Percentiles rank a stretch among this genome's conserved stretches.
Conservation (phyloP, 768 basidiomycete genomes). For the Gloeopeniophorella convolvens region DNA sequence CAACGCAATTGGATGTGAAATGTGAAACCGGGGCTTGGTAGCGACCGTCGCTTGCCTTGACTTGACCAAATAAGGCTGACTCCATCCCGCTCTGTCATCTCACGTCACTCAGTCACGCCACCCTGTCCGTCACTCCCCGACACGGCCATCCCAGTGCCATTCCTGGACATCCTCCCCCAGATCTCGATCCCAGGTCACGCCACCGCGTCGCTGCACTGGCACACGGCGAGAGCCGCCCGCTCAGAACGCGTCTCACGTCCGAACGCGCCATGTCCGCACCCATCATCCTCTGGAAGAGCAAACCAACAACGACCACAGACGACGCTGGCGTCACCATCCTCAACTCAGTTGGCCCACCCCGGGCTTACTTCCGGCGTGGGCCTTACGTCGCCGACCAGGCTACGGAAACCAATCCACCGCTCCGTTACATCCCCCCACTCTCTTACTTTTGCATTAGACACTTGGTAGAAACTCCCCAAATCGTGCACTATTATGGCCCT, state of each 20-base stretch:
- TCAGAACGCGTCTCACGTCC: not conserved
- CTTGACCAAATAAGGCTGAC: no score
- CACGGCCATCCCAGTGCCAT: not conserved
- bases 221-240: no score
- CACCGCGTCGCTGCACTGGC: no score
- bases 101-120: no score
- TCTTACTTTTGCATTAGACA: constrained; percentile 42
- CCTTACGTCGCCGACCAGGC: constrained; percentile 6
- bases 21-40: no score
- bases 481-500: constrained; percentile 33
- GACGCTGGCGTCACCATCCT: constrained; percentile 17
- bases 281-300: constrained; percentile 18
- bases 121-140: no score
- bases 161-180: no score
- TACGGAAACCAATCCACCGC: not conserved
- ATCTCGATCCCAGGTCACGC: no score
- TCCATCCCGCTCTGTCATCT: no score
- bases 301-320: constrained; percentile 3
- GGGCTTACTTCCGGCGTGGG: constrained; percentile 10
- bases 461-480: constrained; percentile 40
- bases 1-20: no score
- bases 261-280: constrained; percentile 5
- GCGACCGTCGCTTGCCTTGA: no score
- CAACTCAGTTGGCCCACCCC: constrained; percentile 9
- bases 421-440: constrained; percentile 41